phyloP scores from a whole-genome alignment of 2,329 filamentous ascomycete species.

The Furcasterigmium sp. region DNA sequence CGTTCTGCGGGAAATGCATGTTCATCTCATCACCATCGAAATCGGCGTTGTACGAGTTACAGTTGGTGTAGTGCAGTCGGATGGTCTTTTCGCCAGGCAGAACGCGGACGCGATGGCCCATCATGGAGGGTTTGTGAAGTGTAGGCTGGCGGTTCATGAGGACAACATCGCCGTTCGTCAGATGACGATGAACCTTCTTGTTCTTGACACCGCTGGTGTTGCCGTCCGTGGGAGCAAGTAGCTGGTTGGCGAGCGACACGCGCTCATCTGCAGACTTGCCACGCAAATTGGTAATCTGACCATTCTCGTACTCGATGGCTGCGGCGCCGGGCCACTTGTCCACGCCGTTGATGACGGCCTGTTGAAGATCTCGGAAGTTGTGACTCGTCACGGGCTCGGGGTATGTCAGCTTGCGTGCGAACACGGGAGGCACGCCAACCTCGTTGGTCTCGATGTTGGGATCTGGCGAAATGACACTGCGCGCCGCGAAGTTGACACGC shows the following conservation, averaged over 20 bases:
- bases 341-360: constrained; percentile 91
- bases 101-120: constrained; percentile 92
- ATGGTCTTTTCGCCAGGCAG: constrained; percentile 94
- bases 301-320: constrained; percentile 93
- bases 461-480: constrained; percentile 96
- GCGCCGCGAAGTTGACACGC: constrained; percentile 95
- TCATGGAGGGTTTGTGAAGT: constrained; percentile 97
- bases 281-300: constrained; percentile 81
- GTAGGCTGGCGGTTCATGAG: constrained; percentile 99
- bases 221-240: constrained; percentile 77
- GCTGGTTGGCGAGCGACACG: constrained; percentile 83
- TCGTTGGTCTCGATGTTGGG: constrained; percentile 99
- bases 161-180: constrained; percentile 95
- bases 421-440: constrained; percentile 97
- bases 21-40: constrained; percentile 99
- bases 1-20: constrained; percentile 98
- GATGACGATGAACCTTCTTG: constrained; percentile 94
- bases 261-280: constrained; percentile 87
- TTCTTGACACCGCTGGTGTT: constrained; percentile 71
- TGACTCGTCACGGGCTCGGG: constrained; percentile 96
- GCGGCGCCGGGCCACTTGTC: constrained; percentile 92
- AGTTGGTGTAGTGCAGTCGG: constrained; percentile 99
- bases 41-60: constrained; percentile 98
- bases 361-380: constrained; percentile 93
- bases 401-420: constrained; percentile 92